phyloP scores from a whole-genome alignment of 2,329 filamentous ascomycete genomes.

The Claviceps humidiphila region DNA sequence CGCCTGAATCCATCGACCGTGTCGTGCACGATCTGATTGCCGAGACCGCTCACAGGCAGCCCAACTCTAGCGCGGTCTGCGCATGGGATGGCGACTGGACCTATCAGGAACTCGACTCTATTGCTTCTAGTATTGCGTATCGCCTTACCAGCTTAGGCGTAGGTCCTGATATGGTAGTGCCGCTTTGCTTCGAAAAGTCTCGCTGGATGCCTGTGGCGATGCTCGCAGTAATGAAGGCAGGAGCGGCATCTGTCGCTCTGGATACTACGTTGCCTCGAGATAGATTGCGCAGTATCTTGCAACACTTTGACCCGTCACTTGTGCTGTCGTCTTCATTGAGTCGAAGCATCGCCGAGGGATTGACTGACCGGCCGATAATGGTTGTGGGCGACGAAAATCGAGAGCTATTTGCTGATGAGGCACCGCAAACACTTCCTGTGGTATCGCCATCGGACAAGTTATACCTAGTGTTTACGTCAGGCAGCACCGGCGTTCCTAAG shows the following conservation, averaged over 20 bases:
- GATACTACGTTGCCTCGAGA: constrained; percentile 12
- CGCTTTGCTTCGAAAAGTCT: constrained; percentile 13
- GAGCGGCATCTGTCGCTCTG: constrained; percentile 15
- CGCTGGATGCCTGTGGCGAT: constrained; percentile 11
- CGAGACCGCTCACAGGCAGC: constrained; percentile 3
- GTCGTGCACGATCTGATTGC: constrained; percentile 13
- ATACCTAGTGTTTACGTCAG: constrained; percentile 8
- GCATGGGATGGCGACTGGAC: constrained; percentile 16
- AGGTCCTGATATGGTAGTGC: constrained; percentile 6
- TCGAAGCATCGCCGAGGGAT: not conserved
- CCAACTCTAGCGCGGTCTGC: constrained; percentile 8
- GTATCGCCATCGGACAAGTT: not conserved
- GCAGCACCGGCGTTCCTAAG: constrained; percentile 10
- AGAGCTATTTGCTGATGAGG: not conserved
- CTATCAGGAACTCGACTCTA: constrained; percentile 10
- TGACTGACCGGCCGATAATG: not conserved
- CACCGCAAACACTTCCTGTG: not conserved
- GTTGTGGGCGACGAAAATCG: not conserved
- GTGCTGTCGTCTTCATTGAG: constrained; percentile 1
- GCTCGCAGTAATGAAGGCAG: constrained; percentile 15
- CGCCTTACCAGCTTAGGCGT: constrained; percentile 11
- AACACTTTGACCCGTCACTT: constrained; percentile 1
- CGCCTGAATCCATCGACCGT: constrained; percentile 5
- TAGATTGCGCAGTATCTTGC: constrained; percentile 7
- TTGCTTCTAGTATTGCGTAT: constrained; percentile 5